phyloP scores from a whole-genome alignment of 176 grass and related monocot species.

The Triticum urartu region DNA sequence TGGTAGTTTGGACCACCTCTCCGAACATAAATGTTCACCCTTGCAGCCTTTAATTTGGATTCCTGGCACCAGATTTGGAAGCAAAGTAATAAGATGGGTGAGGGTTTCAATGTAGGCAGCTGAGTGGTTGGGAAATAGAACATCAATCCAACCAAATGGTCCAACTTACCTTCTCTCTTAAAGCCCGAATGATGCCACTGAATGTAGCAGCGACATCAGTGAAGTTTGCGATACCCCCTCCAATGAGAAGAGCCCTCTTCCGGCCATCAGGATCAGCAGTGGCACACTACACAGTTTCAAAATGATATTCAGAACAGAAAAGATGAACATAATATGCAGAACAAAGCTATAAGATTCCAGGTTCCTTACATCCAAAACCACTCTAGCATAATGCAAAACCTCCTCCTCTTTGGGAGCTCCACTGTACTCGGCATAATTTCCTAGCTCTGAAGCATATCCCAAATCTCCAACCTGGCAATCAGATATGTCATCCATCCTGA shows the following conservation, averaged over 20 bases:
- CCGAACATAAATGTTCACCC: constrained; percentile 89
- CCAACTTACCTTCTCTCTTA: constrained; percentile 82
- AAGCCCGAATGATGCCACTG: constrained; percentile 81
- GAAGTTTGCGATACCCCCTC: constrained; percentile 97
- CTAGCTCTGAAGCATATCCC: constrained; percentile 91
- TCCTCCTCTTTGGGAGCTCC: constrained; percentile 95
- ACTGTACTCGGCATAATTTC: constrained; percentile 96
- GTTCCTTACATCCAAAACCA: constrained; percentile 77
- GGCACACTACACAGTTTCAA: constrained; percentile 48
- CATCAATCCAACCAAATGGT: not conserved
- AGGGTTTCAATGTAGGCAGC: constrained; percentile 22
- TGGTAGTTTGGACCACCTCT: constrained; percentile 97
- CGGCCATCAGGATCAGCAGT: constrained; percentile 90
- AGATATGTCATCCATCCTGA: not conserved
- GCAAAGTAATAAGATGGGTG: constrained; percentile 15
- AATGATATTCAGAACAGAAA: not conserved
- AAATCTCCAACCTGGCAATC: constrained; percentile 78
- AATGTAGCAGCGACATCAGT: constrained; percentile 95
- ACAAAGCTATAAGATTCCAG: not conserved
- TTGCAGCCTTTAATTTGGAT: constrained; percentile 85
- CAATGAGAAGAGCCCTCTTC: constrained; percentile 89
- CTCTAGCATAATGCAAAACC: constrained; percentile 95
- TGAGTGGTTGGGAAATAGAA: constrained; percentile 28
- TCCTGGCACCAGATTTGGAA: constrained; percentile 50
- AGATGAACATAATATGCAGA: not conserved